Base-by-base conservation (phyloP, 306 rosid genomes). In the Amphicarpaea edgeworthii region DNA sequence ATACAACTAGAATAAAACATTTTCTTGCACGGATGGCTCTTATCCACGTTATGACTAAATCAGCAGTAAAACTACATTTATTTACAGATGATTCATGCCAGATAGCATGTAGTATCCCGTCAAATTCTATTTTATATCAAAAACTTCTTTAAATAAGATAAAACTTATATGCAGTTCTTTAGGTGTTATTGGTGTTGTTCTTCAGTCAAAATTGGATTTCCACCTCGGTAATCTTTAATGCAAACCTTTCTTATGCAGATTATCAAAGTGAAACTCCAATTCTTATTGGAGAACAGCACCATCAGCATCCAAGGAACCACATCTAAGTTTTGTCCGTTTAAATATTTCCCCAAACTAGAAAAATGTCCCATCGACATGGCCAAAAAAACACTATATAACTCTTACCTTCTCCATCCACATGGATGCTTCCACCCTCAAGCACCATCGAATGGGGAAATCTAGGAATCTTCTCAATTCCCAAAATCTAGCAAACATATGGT, bases 351-450 rank as follows among this genome's bases (percentile, higher is more conserved):
- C 57, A 73, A 37, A 42, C 24, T 2, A 32, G 28, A 38, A 24
- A 38, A 49, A 21, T 51, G 32, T 20, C 42, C n/a, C 34, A 65
- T 62, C 37, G 9, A 68, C 28, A 55, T 28, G 30, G 32, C 61
- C 0, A 51, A 60, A 49, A 49, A 76, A 68, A 10, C 58, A 62
- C 51, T 41, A 68, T 60, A 32, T 20, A 49, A 57, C 24, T 60
- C 77, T 76, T 83, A 92, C 99, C 97, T 85, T 95, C 93, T 83
- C 99, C 99, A 88, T 95, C 99, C 12, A 95, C 99, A 82, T 95
- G 99, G 81, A 95, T 92, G 83, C 97, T 92, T 81, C 99, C 99
- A 14, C 99, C 97, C 92, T 95, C 99, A 41, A 95, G 96, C 82
- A 95, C 79, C 77, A 90, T 72, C 3, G 87, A 63, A 32, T 90